Evolutionary conservation across 2,329 filamentous ascomycete genomes (phyloP).

Genomic region (Pestalotiopsis sp.): DNA sequence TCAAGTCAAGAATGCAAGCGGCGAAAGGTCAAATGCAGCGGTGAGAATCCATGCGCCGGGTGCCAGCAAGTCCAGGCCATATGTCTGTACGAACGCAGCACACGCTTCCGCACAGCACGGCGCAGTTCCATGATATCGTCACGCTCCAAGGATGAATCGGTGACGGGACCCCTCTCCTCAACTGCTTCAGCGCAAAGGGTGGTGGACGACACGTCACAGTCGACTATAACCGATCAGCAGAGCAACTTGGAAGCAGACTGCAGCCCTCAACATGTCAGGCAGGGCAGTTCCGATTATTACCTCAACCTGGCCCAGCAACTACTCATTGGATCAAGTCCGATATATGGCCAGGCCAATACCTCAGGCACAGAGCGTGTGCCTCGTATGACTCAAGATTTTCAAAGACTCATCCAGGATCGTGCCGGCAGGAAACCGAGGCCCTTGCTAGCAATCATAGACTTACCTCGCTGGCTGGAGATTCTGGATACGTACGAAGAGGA

Average conservation of each 20-base stretch:
- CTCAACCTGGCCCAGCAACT: slow-evolving; percentile 6
- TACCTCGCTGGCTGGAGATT: background rate
- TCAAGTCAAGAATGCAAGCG: slow-evolving; percentile 9
- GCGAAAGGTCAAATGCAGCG: slow-evolving; percentile 12
- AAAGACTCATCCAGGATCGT: background rate
- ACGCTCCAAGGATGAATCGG: background rate
- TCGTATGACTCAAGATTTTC: background rate
- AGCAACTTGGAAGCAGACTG: background rate
- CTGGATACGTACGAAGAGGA: slow-evolving; percentile 7
- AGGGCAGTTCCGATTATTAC: slow-evolving; percentile 8
- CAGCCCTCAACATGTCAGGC: background rate
- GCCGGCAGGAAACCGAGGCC: background rate
- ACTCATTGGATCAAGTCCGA: background rate
- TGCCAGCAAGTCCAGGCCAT: background rate
- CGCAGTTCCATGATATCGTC: background rate
- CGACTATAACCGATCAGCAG: background rate
- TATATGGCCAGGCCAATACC: background rate
- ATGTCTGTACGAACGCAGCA: slow-evolving; percentile 6
- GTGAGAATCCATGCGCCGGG: background rate
- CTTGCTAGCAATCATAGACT: background rate
- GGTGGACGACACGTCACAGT: background rate
- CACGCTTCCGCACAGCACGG: background rate
- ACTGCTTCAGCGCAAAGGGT: background rate
- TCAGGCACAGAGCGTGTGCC: background rate
- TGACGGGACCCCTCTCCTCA: background rate